These are phyloP conservation scores for Flaveria linearis DNA, from an alignment of 129 eudicot genomes.

Conservation along the genomic window DNA sequence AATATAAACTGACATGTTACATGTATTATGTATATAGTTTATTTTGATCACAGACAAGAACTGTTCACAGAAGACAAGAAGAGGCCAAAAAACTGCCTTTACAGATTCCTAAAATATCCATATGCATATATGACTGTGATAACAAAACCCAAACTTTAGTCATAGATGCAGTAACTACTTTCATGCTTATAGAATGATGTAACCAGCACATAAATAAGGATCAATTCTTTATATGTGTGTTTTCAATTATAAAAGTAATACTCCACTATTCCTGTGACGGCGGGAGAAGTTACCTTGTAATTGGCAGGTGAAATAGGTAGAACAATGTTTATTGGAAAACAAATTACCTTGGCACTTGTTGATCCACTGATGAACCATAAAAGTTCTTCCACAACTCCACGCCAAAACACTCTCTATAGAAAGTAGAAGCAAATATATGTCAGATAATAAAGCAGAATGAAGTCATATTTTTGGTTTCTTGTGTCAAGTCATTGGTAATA, in stretches of 20 bases:
- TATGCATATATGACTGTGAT: neutral
- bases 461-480: neutral
- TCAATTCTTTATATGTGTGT: neutral
- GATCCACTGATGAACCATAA: slow-evolving; percentile 98
- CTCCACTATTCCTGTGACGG: neutral
- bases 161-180: neutral
- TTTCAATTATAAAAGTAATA: neutral
- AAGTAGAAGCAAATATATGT: slow-evolving; percentile 18
- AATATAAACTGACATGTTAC: neutral
- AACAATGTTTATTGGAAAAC: neutral
- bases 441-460: neutral
- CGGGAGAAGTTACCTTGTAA: neutral
- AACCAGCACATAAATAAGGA: neutral
- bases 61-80: neutral
- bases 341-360: slow-evolving; percentile 74
- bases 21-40: neutral
- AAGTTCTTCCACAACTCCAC: slow-evolving; percentile 93
- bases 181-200: neutral
- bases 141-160: neutral
- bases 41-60: neutral
- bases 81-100: neutral
- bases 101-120: neutral
- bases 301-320: slow-evolving; percentile 4
- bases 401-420: slow-evolving; percentile 81
- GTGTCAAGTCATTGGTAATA: neutral